These are phyloP conservation scores for Aspergillus glaucus DNA, from an alignment of 2,329 filamentous ascomycete genomes.

Conservation along the genomic window DNA sequence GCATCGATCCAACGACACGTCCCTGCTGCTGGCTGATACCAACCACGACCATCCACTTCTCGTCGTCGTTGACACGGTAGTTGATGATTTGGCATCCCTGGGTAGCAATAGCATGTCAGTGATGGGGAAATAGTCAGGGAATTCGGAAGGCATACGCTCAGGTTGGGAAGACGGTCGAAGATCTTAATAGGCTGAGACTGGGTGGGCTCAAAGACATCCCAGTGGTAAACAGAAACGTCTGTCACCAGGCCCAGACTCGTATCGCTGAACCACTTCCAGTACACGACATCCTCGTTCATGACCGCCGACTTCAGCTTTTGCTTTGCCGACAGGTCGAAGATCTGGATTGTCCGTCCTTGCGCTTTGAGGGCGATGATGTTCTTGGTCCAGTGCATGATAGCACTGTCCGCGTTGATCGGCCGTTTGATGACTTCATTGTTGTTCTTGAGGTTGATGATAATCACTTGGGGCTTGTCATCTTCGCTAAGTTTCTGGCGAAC, in stretches of 20 bases:
- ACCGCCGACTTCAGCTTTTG: constrained; percentile 93
- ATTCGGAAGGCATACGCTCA: constrained; percentile 56
- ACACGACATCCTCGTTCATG: constrained; percentile 95
- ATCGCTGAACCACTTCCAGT: constrained; percentile 99
- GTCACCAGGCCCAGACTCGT: constrained; percentile 83
- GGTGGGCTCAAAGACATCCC: constrained; percentile 85
- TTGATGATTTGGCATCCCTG: constrained; percentile 99
- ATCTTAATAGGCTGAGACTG: constrained; percentile 79
- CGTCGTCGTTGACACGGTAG: constrained; percentile 90
- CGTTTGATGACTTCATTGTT: constrained; percentile 90
- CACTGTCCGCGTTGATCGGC: constrained; percentile 98
- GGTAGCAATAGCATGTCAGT: constrained; percentile 6
- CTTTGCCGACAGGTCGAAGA: constrained; percentile 91
- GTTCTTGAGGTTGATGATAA: constrained; percentile 97
- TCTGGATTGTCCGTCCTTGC: constrained; percentile 88
- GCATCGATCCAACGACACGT: constrained; percentile 91
- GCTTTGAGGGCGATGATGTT: constrained; percentile 97
- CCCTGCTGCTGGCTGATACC: constrained; percentile 92
- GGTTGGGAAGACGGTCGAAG: constrained; percentile 89
- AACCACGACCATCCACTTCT: constrained; percentile 97
- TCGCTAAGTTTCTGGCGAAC: constrained; percentile 90
- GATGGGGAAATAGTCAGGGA: not conserved
- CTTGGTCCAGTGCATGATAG: constrained; percentile 97
- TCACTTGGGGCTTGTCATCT: constrained; percentile 79
- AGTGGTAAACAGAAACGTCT: constrained; percentile 87